These are phyloP conservation scores for Camellia granthamiana DNA, from an alignment of 148 eudicot genomes.

Conservation along the genomic window DNA sequence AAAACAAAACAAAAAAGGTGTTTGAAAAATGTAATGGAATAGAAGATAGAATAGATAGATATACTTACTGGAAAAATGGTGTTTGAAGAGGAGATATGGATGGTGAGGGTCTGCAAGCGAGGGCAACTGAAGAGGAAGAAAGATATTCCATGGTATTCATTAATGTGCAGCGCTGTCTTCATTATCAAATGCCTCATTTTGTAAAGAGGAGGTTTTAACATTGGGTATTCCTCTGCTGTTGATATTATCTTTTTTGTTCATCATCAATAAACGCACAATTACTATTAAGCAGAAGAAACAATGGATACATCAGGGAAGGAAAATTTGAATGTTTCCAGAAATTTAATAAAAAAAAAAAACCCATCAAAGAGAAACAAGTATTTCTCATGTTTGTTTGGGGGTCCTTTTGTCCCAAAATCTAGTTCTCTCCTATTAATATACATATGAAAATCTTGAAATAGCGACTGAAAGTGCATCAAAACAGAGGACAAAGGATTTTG, in stretches of 20 bases:
- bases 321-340: too few species aligned
- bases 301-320: neutral
- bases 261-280: neutral
- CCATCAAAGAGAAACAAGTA: too few species aligned
- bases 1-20: too few species aligned
- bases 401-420: too few species aligned
- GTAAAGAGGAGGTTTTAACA: neutral
- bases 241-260: slow-evolving; percentile 24
- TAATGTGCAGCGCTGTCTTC: slow-evolving; percentile 21
- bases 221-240: neutral
- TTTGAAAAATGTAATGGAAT: neutral
- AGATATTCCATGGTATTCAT: slow-evolving; percentile 30
- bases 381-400: too few species aligned
- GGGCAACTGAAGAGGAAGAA: slow-evolving; percentile 27
- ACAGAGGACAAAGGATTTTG: too few species aligned
- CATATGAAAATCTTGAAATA: too few species aligned
- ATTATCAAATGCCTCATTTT: slow-evolving; percentile 12
- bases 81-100: slow-evolving; percentile 10
- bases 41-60: neutral
- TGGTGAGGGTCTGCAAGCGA: slow-evolving; percentile 17
- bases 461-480: too few species aligned
- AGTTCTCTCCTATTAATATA: too few species aligned
- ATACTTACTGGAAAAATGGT: slow-evolving; percentile 18
- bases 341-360: too few species aligned
- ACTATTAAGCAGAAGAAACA: neutral